Conservation (phyloP, 768 basidiomycete species). For the Suillus discolor region DNA sequence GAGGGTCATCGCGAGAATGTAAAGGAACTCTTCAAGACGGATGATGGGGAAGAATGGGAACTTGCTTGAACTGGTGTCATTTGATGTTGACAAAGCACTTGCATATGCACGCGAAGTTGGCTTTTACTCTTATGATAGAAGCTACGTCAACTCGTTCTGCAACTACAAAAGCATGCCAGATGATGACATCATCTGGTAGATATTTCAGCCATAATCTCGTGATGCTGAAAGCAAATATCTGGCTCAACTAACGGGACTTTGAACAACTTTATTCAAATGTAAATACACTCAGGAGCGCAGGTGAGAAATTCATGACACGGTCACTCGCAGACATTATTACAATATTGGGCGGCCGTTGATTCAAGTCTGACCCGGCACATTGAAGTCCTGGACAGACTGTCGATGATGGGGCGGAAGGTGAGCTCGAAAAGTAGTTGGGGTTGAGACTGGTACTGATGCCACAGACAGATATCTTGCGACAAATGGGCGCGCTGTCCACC, state of each 20-base stretch:
- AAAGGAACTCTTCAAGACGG: neutral
- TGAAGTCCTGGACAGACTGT: neutral
- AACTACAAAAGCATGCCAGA: slow-evolving; percentile 64
- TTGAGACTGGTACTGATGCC: neutral
- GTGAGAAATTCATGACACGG: neutral
- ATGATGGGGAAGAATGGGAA: neutral
- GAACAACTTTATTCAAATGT: neutral
- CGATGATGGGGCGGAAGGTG: neutral
- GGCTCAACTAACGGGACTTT: slow-evolving; percentile 75
- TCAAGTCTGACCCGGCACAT: neutral
- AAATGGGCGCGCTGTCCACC: neutral
- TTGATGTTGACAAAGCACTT: neutral
- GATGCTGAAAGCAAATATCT: slow-evolving; percentile 93
- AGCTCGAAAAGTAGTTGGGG: neutral
- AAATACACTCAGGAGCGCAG: slow-evolving; percentile 39
- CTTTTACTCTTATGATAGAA: slow-evolving; percentile 36
- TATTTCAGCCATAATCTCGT: slow-evolving; percentile 85
- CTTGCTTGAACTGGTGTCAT: neutral
- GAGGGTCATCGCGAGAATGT: neutral
- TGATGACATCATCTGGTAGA: slow-evolving; percentile 84
- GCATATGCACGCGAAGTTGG: neutral
- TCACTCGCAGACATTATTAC: neutral
- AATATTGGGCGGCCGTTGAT: neutral
- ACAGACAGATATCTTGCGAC: neutral
- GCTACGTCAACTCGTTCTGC: slow-evolving; percentile 72